Percentiles rank a stretch among this genome's conserved stretches.
These are phyloP conservation scores for Zygnema cylindricum DNA, from an alignment of 139 green algal species.

Conservation along the genomic window DNA sequence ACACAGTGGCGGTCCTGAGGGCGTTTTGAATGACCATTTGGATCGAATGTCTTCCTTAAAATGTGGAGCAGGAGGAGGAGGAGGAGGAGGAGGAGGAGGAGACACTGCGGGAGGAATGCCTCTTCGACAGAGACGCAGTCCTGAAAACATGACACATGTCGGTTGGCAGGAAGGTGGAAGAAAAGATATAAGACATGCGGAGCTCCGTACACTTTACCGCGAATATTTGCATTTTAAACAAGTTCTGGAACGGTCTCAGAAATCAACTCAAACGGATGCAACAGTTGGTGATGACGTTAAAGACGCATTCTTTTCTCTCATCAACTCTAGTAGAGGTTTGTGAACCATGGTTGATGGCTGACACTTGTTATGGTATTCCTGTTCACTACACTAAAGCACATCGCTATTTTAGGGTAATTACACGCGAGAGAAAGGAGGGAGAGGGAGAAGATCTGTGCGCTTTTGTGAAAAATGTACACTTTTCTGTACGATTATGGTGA, in stretches of 20 bases:
- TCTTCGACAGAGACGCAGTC: neutral
- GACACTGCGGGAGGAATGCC: neutral
- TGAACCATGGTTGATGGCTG: too few species aligned
- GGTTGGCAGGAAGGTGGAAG: neutral
- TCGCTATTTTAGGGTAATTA: too few species aligned
- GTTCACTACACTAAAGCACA: too few species aligned
- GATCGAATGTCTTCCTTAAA: neutral
- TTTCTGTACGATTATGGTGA: too few species aligned
- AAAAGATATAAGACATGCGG: neutral
- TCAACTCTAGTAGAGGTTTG: neutral
- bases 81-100: neutral
- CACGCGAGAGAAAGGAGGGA: too few species aligned
- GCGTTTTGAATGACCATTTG: neutral
- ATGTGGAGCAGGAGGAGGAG: neutral
- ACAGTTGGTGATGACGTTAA: neutral
- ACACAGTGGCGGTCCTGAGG: neutral
- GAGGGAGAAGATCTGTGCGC: too few species aligned
- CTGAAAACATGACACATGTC: neutral
- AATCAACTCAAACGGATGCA: neutral
- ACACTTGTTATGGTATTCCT: too few species aligned
- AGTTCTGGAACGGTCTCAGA: neutral
- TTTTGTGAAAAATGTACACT: too few species aligned
- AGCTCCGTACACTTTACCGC: neutral
- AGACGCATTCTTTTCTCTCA: neutral
- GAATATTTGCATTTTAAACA: neutral